Evolutionary conservation across 208 protist genomes (phyloP).

Genomic region (Cochliopodium minus): DNA sequence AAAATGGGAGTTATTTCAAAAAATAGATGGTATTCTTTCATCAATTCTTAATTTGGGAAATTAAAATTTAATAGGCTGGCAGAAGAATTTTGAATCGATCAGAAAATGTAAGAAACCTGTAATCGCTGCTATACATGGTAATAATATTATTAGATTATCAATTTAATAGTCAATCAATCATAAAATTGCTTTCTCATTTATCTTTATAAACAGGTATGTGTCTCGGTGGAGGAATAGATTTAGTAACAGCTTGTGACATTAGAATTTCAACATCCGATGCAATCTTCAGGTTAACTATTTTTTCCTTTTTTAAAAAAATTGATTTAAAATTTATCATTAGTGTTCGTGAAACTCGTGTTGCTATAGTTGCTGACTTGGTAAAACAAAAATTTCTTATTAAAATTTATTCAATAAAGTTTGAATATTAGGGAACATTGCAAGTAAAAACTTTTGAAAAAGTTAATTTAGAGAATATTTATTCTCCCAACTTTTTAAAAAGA

Average conservation of each 20-base stretch:
- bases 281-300: too few species aligned
- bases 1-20: too few species aligned
- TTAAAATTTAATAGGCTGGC: conserved; percentile 7
- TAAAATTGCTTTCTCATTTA: too few species aligned
- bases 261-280: conserved; percentile 36
- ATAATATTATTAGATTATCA: too few species aligned
- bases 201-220: too few species aligned
- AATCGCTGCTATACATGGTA: conserved; percentile 21
- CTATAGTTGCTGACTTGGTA: conserved; percentile 44
- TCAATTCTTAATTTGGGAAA: neutral
- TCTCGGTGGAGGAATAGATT: conserved; percentile 45
- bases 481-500: neutral
- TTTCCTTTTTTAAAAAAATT: too few species aligned
- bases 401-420: too few species aligned
- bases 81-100: conserved; percentile 20
- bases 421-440: too few species aligned
- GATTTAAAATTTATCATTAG: too few species aligned
- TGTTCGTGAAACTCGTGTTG: conserved; percentile 43
- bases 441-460: too few species aligned
- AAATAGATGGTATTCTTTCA: too few species aligned
- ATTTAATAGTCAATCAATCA: too few species aligned
- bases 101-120: conserved; percentile 23
- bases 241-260: conserved; percentile 43
- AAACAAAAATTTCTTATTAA: neutral
- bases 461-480: neutral